These are phyloP conservation scores for Monilinia fructicola DNA, from an alignment of 2,329 filamentous ascomycete genomes.

Conservation along the genomic window DNA sequence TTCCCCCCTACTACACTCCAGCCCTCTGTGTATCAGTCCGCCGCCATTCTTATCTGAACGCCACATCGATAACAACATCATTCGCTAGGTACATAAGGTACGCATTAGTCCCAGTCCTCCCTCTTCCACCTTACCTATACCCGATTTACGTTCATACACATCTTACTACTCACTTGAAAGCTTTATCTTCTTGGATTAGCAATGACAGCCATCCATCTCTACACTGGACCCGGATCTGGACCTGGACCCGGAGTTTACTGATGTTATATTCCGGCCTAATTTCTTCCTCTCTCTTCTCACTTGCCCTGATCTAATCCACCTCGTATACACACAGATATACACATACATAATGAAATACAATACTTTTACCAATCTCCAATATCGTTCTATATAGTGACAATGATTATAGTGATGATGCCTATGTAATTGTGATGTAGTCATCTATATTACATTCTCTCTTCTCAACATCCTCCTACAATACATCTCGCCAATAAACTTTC, in stretches of 20 bases:
- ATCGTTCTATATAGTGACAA: not conserved
- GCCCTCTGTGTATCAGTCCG: not conserved
- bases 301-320: not conserved
- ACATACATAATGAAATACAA: not conserved
- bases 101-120: constrained; percentile 24
- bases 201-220: no score
- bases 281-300: not conserved
- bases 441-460: not conserved
- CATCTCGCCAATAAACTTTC: not conserved
- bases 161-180: constrained; percentile 40
- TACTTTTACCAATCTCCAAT: not conserved
- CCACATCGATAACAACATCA: not conserved
- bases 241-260: constrained; percentile 12
- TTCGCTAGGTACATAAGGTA: constrained; percentile 25
- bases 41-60: not conserved
- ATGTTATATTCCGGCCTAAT: not conserved
- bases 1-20: not conserved
- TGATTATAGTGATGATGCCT: not conserved
- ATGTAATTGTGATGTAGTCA: not conserved
- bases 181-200: constrained; percentile 20
- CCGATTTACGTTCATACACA: not conserved
- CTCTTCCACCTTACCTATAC: not conserved
- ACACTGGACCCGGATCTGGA: constrained; percentile 8
- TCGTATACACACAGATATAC: not conserved
- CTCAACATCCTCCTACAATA: not conserved